These are phyloP conservation scores for Raphanus raphanistrum DNA, from an alignment of 345 rosid genomes.

Conservation along the genomic window DNA sequence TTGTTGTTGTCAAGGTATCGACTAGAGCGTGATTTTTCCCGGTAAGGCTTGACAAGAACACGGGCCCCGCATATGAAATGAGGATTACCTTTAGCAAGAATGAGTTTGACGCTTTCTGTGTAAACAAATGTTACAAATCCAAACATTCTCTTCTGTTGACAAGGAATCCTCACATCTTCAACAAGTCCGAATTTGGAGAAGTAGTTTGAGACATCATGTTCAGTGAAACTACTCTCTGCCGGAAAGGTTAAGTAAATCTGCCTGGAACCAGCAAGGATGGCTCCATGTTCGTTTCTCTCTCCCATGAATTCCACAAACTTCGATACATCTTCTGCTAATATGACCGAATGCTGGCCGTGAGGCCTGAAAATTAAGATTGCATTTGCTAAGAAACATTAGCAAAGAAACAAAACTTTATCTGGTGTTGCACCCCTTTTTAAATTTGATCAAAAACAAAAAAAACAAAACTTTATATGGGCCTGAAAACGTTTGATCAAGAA, in stretches of 20 bases:
- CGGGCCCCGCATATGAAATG: constrained; percentile 93
- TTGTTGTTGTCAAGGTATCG: constrained; percentile 65
- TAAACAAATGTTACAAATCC: constrained; percentile 85
- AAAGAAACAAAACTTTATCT: not conserved
- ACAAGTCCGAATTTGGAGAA: constrained; percentile 84
- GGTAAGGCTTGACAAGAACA: constrained; percentile 93
- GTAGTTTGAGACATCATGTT: constrained; percentile 81
- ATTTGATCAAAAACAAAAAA: no score
- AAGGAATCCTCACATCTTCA: constrained; percentile 94
- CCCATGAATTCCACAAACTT: constrained; percentile 54
- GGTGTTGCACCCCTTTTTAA: no score
- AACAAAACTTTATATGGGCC: no score
- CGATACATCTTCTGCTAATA: constrained; percentile 76
- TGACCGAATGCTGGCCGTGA: constrained; percentile 93
- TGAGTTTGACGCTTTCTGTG: constrained; percentile 66
- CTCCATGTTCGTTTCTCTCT: constrained; percentile 64
- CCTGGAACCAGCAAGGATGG: constrained; percentile 61
- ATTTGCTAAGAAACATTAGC: not conserved
- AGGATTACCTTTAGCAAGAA: constrained; percentile 86
- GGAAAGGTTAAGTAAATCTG: constrained; percentile 98
- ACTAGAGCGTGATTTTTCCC: constrained; percentile 74
- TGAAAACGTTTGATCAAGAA: no score
- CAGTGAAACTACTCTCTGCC: constrained; percentile 83
- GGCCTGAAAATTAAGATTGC: constrained; percentile 54
- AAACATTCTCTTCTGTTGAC: constrained; percentile 92